Conservation (phyloP, 805 yeast species). For the Ogataea philodendri region DNA sequence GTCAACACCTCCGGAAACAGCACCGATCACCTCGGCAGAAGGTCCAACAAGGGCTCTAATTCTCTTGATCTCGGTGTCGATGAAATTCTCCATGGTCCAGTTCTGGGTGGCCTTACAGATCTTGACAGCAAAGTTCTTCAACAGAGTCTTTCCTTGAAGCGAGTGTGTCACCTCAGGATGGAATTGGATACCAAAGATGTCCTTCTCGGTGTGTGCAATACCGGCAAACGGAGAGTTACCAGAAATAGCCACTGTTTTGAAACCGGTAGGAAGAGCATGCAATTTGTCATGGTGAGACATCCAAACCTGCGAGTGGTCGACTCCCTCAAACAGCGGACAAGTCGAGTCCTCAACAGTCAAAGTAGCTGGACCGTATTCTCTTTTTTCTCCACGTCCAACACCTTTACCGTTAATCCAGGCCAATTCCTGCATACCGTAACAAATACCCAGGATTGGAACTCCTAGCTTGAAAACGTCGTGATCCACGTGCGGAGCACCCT, state of each 20-base stretch:
- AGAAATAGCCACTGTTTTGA: slow-evolving; percentile 84
- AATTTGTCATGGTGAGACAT: slow-evolving; percentile 99
- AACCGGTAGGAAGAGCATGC: slow-evolving; percentile 84
- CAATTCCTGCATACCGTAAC: slow-evolving; percentile 98
- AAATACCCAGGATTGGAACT: slow-evolving; percentile 95
- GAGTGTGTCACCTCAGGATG: slow-evolving; percentile 99
- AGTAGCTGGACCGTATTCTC: slow-evolving; percentile 97
- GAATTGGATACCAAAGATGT: slow-evolving; percentile 93
- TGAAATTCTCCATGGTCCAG: slow-evolving; percentile 98
- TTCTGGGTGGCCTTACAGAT: slow-evolving; percentile 84
- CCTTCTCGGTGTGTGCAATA: slow-evolving; percentile 68
- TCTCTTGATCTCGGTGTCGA: slow-evolving; percentile 93
- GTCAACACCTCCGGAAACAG: slow-evolving; percentile 99
- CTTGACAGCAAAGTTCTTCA: slow-evolving; percentile 88
- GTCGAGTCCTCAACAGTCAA: slow-evolving; percentile 72
- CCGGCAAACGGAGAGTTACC: slow-evolving; percentile 96
- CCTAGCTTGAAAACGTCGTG: slow-evolving; percentile 84
- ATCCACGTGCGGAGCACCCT: slow-evolving; percentile 97
- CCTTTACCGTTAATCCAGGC: slow-evolving; percentile 97
- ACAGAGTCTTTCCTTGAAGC: slow-evolving; percentile 78
- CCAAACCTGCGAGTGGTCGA: slow-evolving; percentile 96
- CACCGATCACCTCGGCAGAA: slow-evolving; percentile 98
- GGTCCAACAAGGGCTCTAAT: slow-evolving; percentile 92
- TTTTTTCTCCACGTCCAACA: slow-evolving; percentile 93
- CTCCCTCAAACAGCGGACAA: slow-evolving; percentile 78